Evolutionary conservation across 495 filamentous ascomycete species (phyloP).

Genomic region (Trichocladium uniseriatum): DNA sequence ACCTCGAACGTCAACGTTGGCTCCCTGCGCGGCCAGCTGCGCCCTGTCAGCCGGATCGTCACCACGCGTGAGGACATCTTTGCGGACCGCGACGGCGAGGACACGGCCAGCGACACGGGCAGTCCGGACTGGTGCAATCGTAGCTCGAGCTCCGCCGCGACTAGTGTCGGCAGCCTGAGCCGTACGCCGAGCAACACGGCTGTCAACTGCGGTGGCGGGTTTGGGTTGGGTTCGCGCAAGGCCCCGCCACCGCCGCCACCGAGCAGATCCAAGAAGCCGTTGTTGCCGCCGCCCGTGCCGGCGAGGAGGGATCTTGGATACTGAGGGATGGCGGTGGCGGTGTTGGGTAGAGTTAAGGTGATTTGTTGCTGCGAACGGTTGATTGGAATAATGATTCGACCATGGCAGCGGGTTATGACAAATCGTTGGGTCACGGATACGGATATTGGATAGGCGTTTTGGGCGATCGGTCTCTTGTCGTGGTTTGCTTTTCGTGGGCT

Average conservation of each 20-base stretch:
- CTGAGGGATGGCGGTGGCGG: slow-evolving; percentile 8
- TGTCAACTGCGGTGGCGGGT: too few relatives aligned
- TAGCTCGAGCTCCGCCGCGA: slow-evolving; percentile 50
- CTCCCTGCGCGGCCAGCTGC: slow-evolving; percentile 32
- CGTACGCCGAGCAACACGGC: slow-evolving; percentile 45
- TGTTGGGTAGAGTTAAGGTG: background rate
- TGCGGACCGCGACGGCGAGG: slow-evolving; percentile 54
- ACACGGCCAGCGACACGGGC: slow-evolving; percentile 46
- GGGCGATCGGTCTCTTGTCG: background rate
- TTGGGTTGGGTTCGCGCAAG: slow-evolving; percentile 46
- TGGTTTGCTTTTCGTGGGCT: background rate
- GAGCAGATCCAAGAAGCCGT: slow-evolving; percentile 71
- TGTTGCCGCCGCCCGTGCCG: slow-evolving; percentile 54
- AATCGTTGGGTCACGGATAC: too few relatives aligned
- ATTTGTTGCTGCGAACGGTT: background rate
- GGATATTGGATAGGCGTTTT: too few relatives aligned
- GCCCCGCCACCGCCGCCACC: slow-evolving; percentile 74
- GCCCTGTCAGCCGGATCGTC: slow-evolving; percentile 33
- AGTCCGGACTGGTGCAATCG: slow-evolving; percentile 53
- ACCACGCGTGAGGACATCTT: slow-evolving; percentile 45
- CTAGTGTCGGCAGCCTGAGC: slow-evolving; percentile 50
- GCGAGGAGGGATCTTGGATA: slow-evolving; percentile 32
- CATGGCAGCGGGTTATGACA: too few relatives aligned
- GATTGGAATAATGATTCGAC: background rate
- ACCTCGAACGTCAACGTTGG: slow-evolving; percentile 26